These are phyloP conservation scores for Teunomyces funiuensis DNA, from an alignment of 805 yeast species.

Conservation along the genomic window DNA sequence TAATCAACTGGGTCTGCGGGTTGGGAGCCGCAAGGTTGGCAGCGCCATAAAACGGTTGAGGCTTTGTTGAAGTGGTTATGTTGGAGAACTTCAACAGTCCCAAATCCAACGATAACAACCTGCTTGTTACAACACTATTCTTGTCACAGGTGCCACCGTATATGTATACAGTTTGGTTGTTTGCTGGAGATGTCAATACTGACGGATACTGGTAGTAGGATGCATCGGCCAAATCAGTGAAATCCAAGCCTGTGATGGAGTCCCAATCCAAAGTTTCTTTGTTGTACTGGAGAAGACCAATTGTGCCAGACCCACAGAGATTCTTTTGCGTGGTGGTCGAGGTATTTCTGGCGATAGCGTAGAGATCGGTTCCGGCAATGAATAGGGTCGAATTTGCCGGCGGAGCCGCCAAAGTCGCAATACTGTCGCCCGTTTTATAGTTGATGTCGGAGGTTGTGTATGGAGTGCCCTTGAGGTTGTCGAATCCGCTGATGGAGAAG, in stretches of 20 bases:
- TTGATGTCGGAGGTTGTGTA: slow-evolving; percentile 9
- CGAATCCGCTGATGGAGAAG: slow-evolving; percentile 35
- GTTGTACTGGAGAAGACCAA: slow-evolving; percentile 24
- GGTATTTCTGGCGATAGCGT: slow-evolving; percentile 23
- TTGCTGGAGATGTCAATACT: slow-evolving; percentile 40
- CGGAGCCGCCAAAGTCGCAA: slow-evolving; percentile 26
- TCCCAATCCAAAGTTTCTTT: slow-evolving; percentile 20
- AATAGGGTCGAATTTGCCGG: slow-evolving; percentile 35
- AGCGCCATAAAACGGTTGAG: slow-evolving; percentile 57
- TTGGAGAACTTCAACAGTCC: slow-evolving; percentile 30
- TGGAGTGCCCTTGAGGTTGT: slow-evolving; percentile 8
- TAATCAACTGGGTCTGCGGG: slow-evolving; percentile 48
- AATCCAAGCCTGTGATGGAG: slow-evolving; percentile 15
- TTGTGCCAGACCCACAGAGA: slow-evolving; percentile 27
- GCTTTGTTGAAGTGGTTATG: slow-evolving; percentile 50
- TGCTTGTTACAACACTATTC: slow-evolving; percentile 29
- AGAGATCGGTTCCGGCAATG: slow-evolving; percentile 25
- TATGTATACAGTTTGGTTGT: slow-evolving; percentile 43
- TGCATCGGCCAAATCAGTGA: slow-evolving; percentile 24
- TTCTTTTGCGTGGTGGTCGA: slow-evolving; percentile 9
- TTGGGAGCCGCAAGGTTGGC: slow-evolving; percentile 43
- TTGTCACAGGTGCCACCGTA: slow-evolving; percentile 50
- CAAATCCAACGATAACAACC: slow-evolving; percentile 48
- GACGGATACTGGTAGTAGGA: slow-evolving; percentile 38
- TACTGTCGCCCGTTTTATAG: slow-evolving; percentile 21